These are phyloP conservation scores for Drechslerella dactyloides DNA, from an alignment of 2,329 filamentous ascomycete species.

Conservation along the genomic window DNA sequence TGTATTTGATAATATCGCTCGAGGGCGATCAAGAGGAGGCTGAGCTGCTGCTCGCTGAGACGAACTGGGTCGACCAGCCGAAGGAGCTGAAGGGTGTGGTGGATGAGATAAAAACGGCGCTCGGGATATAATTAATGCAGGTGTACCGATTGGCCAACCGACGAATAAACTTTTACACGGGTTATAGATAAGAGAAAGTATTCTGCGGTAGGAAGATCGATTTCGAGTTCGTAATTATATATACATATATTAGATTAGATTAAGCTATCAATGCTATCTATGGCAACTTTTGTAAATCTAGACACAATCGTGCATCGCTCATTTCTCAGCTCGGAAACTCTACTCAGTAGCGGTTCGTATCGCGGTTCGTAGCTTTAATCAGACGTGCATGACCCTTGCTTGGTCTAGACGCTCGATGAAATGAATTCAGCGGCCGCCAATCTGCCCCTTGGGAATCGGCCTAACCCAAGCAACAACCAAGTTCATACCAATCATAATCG, in stretches of 20 bases:
- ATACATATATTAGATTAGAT: too few relatives aligned
- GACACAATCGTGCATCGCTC: too few relatives aligned
- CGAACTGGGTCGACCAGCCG: slow-evolving; percentile 38
- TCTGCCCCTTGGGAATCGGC: slow-evolving; percentile 65
- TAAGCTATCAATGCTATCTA: too few relatives aligned
- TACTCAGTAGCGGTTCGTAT: too few relatives aligned
- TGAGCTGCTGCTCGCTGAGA: slow-evolving; percentile 37
- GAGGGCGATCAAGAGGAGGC: slow-evolving; percentile 42
- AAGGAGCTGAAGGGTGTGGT: slow-evolving; percentile 37
- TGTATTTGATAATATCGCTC: slow-evolving; percentile 47
- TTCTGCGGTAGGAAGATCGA: too few relatives aligned
- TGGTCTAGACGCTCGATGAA: background rate
- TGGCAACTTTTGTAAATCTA: too few relatives aligned
- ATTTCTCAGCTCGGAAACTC: too few relatives aligned
- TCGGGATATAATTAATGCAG: slow-evolving; percentile 34
- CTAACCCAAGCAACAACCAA: slow-evolving; percentile 69
- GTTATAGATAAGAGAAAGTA: background rate
- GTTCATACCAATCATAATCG: slow-evolving; percentile 74
- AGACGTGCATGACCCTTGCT: too few relatives aligned
- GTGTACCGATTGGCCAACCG: background rate
- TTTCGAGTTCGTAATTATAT: too few relatives aligned
- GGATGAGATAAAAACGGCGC: slow-evolving; percentile 32
- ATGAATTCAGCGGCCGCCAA: slow-evolving; percentile 59
- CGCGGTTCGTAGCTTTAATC: too few relatives aligned
- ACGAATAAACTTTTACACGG: background rate